Percentiles rank a stretch among this genome's conserved stretches.
Conservation (phyloP, 495 filamentous ascomycete genomes). For the Letharia lupina region DNA sequence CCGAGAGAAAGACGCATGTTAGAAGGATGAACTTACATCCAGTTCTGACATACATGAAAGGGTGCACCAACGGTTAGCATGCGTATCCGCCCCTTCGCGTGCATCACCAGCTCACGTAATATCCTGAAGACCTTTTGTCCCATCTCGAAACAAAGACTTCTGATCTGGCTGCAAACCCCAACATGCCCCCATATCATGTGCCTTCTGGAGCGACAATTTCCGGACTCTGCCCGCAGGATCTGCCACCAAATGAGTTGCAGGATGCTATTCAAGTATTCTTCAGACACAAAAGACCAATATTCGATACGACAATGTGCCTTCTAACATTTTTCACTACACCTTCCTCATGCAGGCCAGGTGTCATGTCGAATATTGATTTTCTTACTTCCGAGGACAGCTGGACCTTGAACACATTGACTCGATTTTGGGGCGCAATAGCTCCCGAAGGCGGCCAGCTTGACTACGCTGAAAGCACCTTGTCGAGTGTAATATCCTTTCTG, state of each 20-base stretch:
- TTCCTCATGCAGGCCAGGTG: neutral
- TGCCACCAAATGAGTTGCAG: constrained; percentile 8
- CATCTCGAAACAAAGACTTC: constrained; percentile 12
- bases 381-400: constrained; percentile 1
- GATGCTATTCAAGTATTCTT: neutral
- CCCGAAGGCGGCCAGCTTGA: neutral
- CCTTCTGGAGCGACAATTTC: constrained; percentile 12
- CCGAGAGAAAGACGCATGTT: constrained; percentile 17
- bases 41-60: constrained; percentile 21
- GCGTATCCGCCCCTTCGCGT: constrained; percentile 12
- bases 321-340: neutral
- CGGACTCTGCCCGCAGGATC: constrained; percentile 2
- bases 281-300: neutral
- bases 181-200: constrained; percentile 1
- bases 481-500: neutral
- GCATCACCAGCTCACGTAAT: constrained; percentile 21
- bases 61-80: constrained; percentile 19
- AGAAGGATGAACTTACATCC: constrained; percentile 20
- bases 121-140: constrained; percentile 17
- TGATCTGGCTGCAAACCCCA: constrained; percentile 1
- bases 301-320: constrained; percentile 5
- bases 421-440: constrained; percentile 6
- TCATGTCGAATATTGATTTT: neutral
- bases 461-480: neutral
- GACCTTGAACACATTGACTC: constrained; percentile 6